A percentile compares a stretch with the other conserved stretches of the same genome.
Conservation (phyloP, 345 rosid genomes). For the Bruguiera gymnorhiza region DNA sequence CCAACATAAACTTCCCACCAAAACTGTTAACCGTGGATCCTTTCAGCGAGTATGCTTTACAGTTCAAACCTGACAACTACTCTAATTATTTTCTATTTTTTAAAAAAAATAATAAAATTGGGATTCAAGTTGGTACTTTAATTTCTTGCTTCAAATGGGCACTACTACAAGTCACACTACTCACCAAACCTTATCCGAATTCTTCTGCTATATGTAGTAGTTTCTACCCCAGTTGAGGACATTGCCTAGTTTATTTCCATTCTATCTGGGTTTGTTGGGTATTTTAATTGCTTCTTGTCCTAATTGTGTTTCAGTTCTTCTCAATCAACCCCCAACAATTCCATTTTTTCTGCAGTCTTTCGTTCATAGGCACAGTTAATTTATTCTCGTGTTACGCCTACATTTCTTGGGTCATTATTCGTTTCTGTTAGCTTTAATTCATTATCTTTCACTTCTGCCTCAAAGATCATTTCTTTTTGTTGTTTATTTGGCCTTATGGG, state of each 20-base stretch:
- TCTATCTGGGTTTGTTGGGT: neutral
- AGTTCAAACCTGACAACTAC: too few relatives aligned
- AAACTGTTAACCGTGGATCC: too few relatives aligned
- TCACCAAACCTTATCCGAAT: slow-evolving; percentile 11
- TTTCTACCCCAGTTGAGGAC: neutral
- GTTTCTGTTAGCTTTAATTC: neutral
- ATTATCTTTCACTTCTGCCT: neutral
- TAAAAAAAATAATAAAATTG: too few relatives aligned
- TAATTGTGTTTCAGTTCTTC: neutral
- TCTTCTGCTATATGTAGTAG: neutral
- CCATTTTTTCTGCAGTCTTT: neutral
- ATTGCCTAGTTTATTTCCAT: neutral
- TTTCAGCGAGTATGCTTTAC: too few relatives aligned
- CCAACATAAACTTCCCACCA: too few relatives aligned
- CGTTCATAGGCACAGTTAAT: neutral
- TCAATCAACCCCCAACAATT: neutral
- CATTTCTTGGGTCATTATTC: neutral
- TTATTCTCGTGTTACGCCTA: neutral
- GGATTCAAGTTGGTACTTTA: neutral
- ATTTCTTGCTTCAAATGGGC: neutral
- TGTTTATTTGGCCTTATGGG: slow-evolving; percentile 25
- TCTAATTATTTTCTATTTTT: too few relatives aligned
- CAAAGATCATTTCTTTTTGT: neutral
- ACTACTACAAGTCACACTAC: neutral
- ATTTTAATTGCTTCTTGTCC: too few relatives aligned